Conservation (phyloP, 1,139 yeast genomes). For the Diutina scorzettiae region DNA sequence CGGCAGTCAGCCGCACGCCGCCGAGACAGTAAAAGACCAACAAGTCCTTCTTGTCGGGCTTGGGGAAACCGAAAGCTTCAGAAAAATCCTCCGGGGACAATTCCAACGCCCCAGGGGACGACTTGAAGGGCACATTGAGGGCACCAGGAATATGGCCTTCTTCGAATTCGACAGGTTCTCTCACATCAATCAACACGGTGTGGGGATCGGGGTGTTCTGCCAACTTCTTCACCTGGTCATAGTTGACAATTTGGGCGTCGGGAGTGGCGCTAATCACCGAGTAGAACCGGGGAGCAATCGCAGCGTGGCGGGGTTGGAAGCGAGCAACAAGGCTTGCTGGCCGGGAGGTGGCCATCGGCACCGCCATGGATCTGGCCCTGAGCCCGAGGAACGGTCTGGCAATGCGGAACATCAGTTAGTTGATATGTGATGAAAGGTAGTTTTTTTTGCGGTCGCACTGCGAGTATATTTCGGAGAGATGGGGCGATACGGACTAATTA, state of each 20-base stretch:
- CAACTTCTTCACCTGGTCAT: slow-evolving; percentile 42
- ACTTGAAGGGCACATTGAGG: slow-evolving; percentile 78
- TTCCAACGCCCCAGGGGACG: slow-evolving; percentile 90
- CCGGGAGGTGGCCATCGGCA: not conserved
- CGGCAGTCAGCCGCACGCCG: slow-evolving; percentile 84
- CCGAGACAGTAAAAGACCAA: slow-evolving; percentile 86
- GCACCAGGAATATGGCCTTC: slow-evolving; percentile 74
- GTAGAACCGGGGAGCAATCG: not conserved
- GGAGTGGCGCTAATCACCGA: slow-evolving; percentile 7
- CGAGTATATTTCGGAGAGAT: no score
- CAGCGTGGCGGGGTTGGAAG: not conserved
- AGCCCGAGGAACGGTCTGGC: not conserved
- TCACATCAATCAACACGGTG: slow-evolving; percentile 65
- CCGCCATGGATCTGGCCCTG: not conserved
- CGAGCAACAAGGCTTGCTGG: no score
- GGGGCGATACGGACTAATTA: no score
- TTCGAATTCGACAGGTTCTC: slow-evolving; percentile 77
- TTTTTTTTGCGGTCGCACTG: no score
- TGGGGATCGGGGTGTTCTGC: slow-evolving; percentile 28
- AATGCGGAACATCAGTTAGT: not conserved
- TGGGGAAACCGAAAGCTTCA: slow-evolving; percentile 70
- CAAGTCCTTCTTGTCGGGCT: slow-evolving; percentile 62
- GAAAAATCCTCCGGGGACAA: slow-evolving; percentile 68
- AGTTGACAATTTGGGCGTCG: slow-evolving; percentile 42
- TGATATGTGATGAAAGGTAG: no score